phyloP scores from a whole-genome alignment of 805 yeast species.

The Nakazawaea siamensis region DNA sequence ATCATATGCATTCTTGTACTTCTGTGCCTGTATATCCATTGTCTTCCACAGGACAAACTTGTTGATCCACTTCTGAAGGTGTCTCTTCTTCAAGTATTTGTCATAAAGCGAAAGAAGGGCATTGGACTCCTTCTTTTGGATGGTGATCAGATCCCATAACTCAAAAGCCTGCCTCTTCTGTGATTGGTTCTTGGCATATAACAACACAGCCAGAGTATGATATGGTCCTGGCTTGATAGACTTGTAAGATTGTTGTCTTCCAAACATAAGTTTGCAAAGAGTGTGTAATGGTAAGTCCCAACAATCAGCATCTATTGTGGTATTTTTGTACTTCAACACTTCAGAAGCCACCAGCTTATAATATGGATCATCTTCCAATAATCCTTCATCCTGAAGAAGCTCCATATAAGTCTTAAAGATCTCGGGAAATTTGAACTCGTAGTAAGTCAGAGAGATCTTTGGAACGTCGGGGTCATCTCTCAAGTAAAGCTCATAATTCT shows the following conservation, averaged over 20 bases:
- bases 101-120: slow-evolving; percentile 5
- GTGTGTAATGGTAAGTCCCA: slow-evolving; percentile 14
- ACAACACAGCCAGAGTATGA: slow-evolving; percentile 11
- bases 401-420: slow-evolving; percentile 16
- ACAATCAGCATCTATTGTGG: slow-evolving; percentile 10
- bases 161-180: slow-evolving; percentile 10
- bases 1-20: slow-evolving; percentile 1
- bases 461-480: slow-evolving; percentile 1
- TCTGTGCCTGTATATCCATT: neutral
- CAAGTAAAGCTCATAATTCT: slow-evolving; percentile 6
- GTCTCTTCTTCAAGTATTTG: slow-evolving; percentile 1
- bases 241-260: slow-evolving; percentile 13
- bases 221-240: slow-evolving; percentile 4
- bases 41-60: slow-evolving; percentile 9
- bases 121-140: slow-evolving; percentile 1
- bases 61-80: slow-evolving; percentile 8
- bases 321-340: slow-evolving; percentile 14
- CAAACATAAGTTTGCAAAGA: slow-evolving; percentile 11
- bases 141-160: slow-evolving; percentile 12
- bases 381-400: slow-evolving; percentile 11
- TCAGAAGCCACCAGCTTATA: slow-evolving; percentile 14
- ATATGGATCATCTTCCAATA: slow-evolving; percentile 16
- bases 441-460: slow-evolving; percentile 1
- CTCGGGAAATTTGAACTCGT: slow-evolving; percentile 16
- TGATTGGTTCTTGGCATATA: slow-evolving; percentile 13